Base-by-base conservation (phyloP, 257 asterid species). In the Nemophila menziesii region DNA sequence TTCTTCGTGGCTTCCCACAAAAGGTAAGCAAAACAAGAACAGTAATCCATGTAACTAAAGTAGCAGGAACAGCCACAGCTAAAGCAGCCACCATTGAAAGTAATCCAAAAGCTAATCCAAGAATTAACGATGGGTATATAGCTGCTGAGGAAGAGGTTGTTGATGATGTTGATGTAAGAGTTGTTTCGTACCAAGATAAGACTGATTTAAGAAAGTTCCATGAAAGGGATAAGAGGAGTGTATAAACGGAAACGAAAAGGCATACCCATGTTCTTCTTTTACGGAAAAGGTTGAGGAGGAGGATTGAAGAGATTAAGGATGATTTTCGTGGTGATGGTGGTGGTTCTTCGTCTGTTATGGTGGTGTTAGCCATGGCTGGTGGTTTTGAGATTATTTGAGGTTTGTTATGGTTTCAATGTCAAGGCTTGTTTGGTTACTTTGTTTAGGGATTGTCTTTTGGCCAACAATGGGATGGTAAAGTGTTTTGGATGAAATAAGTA, bases 31-130 rank as follows among this genome's bases (percentile, higher is more conserved):
- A 55, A 57, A 86, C 94, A 15, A 86, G 77, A 39, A 86, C 75
- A 1, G 94, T 65, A 5, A 82, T 82, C 96, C 96, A 86, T 5
- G 94, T 79, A 42, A 86, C 80, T 59, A 86, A 42, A 0, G 92
- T 82, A 21, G 96, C 94, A 22, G 96, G 96, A 3, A 79, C 82
- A 1, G 73, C 96, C 33, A 82, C 96, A 39, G 92, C 86, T 49
- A 79, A 51, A 44, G 94, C 94, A 18, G 96, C 83, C 54, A 79
- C 94, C 78, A 77, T 68, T 0, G 96, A 86, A 0, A 86, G 74
- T 13, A 86, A 27, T 19, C 96, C 96, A 56, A 86, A 86, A 12
- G 82, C 77, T 15, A 58, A 24, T 1, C 96, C 96, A 22, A 86
- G 47, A 0, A 74, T 54, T 19, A 62, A 63, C 0, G 96, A 76